These are phyloP conservation scores for Microbotryomycetes sp. DNA, from an alignment of 1,284 basidiomycete species.

Conservation along the genomic window DNA sequence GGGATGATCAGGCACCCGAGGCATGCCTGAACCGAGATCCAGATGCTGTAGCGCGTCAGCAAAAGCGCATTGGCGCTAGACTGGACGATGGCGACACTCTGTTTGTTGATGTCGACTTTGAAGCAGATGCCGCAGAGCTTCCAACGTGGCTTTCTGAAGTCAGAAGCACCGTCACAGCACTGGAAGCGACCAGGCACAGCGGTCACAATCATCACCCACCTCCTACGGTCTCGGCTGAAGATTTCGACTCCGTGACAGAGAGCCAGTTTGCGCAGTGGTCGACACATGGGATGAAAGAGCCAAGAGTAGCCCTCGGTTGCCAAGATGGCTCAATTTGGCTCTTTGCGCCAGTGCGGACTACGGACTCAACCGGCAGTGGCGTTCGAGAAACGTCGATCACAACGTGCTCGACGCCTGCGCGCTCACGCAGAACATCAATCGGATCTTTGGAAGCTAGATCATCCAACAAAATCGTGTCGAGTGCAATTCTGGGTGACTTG, in stretches of 20 bases:
- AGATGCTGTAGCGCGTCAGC: not conserved
- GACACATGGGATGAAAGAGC: not conserved
- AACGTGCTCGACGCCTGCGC: not conserved
- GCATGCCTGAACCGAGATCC: not conserved
- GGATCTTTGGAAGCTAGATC: no score
- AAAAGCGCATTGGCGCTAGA: not conserved
- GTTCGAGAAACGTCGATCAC: not conserved
- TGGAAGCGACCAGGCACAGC: not conserved
- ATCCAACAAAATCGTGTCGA: no score
- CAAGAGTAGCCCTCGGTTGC: slow-evolving; percentile 19
- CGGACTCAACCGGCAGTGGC: not conserved
- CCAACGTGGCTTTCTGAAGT: slow-evolving; percentile 23
- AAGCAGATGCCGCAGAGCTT: not conserved
- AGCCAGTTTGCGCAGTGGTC: no score
- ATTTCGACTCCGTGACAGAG: no score
- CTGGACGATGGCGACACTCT: not conserved
- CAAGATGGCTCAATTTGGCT: slow-evolving; percentile 27
- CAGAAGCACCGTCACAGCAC: slow-evolving; percentile 14
- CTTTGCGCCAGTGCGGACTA: slow-evolving; percentile 10
- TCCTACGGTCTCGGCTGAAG: no score
- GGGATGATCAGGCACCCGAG: not conserved
- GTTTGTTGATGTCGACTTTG: not conserved
- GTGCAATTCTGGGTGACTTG: no score
- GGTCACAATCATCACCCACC: not conserved
- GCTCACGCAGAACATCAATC: not conserved